A percentile compares a stretch with the other conserved stretches of the same genome.
Evolutionary conservation across 2,329 filamentous ascomycete species (phyloP).

Genomic region (Tolypocladium album): DNA sequence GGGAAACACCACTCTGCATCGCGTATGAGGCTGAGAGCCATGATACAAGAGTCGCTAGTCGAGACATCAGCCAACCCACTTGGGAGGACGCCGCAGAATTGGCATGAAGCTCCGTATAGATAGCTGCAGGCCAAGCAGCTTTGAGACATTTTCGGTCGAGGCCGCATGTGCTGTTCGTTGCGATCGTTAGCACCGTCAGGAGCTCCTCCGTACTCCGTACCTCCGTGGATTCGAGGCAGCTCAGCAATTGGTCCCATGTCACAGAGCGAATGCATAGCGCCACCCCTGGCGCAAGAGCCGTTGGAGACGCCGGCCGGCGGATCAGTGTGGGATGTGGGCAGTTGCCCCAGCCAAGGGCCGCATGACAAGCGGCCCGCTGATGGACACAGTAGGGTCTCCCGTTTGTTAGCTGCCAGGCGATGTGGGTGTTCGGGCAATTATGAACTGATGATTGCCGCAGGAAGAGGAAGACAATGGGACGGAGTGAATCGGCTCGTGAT

Average conservation of each 20-base stretch:
- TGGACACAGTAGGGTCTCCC: not conserved
- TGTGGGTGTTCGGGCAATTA: not conserved
- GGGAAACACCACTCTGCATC: not conserved
- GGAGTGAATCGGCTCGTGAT: not conserved
- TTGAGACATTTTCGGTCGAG: not conserved
- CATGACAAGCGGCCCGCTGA: not conserved
- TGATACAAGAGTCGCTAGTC: not conserved
- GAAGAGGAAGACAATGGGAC: not conserved
- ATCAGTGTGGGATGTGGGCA: not conserved
- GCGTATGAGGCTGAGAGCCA: constrained; percentile 6
- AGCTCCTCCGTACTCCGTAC: not conserved
- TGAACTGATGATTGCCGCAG: not conserved
- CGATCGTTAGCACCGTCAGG: not conserved
- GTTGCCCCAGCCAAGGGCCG: not conserved
- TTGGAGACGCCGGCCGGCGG: not conserved
- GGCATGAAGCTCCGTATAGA: not conserved
- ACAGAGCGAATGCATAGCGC: not conserved
- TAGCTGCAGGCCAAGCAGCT: not conserved
- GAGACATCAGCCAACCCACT: not conserved
- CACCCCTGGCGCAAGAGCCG: not conserved
- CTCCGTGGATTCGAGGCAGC: not conserved
- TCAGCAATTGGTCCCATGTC: not conserved
- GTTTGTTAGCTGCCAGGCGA: not conserved
- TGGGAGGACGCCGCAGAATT: not conserved
- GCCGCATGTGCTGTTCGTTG: not conserved